These are phyloP conservation scores for Arabidopsis arenosa DNA, from an alignment of 345 rosid genomes.

Conservation along the genomic window DNA sequence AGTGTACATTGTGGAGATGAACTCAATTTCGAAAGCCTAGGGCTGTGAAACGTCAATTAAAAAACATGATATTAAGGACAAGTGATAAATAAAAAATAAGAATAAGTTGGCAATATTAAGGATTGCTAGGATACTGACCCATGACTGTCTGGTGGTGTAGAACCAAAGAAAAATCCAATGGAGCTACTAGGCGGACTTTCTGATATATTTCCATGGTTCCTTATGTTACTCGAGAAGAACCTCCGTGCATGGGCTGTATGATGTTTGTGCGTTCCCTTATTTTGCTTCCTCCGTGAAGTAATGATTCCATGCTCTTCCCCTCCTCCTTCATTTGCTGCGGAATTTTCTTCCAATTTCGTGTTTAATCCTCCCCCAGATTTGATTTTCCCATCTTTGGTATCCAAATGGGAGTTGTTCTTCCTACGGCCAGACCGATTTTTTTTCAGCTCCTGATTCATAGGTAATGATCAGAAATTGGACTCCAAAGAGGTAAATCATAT, in stretches of 20 bases:
- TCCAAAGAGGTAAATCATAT: slow-evolving; percentile 1
- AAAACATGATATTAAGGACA: slow-evolving; percentile 1
- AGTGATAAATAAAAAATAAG: neutral
- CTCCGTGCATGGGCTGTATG: slow-evolving; percentile 68
- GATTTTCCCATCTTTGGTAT: slow-evolving; percentile 62
- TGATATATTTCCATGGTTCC: slow-evolving; percentile 70
- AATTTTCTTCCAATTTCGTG: slow-evolving; percentile 54
- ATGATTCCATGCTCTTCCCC: slow-evolving; percentile 67
- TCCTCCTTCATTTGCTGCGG: slow-evolving; percentile 51
- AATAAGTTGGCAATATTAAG: slow-evolving; percentile 25
- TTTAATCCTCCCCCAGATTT: slow-evolving; percentile 52
- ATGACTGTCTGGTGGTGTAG: slow-evolving; percentile 91
- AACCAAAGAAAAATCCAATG: slow-evolving; percentile 92
- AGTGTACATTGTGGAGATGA: slow-evolving; percentile 75
- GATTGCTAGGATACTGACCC: slow-evolving; percentile 64
- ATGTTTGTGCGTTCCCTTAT: slow-evolving; percentile 64
- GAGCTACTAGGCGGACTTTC: slow-evolving; percentile 98
- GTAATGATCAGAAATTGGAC: slow-evolving; percentile 16
- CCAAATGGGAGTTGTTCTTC: slow-evolving; percentile 59
- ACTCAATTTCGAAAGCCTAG: slow-evolving; percentile 78
- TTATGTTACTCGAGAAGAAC: slow-evolving; percentile 82
- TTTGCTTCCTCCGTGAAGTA: slow-evolving; percentile 62
- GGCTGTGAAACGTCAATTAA: slow-evolving; percentile 52
- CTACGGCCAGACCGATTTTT: slow-evolving; percentile 58
- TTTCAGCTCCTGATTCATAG: slow-evolving; percentile 71